Evolutionary conservation across 202 grass and related monocot species (phyloP).

Genomic region (Cymbopogon flexuosus): DNA sequence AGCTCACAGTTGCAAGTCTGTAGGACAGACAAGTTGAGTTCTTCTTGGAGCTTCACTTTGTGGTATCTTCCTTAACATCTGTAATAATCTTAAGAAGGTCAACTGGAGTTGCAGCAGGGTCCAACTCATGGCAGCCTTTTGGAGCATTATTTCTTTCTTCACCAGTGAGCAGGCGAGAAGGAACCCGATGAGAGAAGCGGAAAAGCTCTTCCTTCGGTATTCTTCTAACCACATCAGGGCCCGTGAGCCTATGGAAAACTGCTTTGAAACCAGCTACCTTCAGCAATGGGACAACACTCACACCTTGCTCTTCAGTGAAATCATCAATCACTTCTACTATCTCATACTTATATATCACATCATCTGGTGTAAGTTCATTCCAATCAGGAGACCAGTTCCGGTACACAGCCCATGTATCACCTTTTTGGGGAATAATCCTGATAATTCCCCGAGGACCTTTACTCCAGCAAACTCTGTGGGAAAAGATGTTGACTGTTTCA

Average conservation of each 20-base stretch:
- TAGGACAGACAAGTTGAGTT: not conserved
- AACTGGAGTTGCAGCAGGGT: constrained; percentile 83
- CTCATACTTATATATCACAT: constrained; percentile 87
- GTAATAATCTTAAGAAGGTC: constrained; percentile 79
- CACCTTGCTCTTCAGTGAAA: constrained; percentile 62
- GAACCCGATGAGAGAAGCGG: constrained; percentile 88
- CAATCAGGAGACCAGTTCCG: constrained; percentile 85
- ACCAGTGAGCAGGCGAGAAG: constrained; percentile 75
- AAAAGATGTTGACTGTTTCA: constrained; percentile 97
- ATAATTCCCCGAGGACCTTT: constrained; percentile 88
- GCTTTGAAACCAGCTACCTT: constrained; percentile 97
- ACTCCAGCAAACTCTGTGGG: constrained; percentile 85
- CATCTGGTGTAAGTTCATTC: constrained; percentile 92
- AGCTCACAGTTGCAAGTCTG: constrained; percentile 8
- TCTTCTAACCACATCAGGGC: constrained; percentile 52
- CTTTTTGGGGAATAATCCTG: constrained; percentile 82
- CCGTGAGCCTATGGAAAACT: constrained; percentile 75
- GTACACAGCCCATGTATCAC: constrained; percentile 94
- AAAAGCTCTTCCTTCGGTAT: constrained; percentile 88
- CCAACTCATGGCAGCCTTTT: constrained; percentile 89
- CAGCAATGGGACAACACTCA: constrained; percentile 67
- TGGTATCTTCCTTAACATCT: constrained; percentile 55
- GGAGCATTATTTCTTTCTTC: constrained; percentile 83
- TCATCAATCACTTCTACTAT: constrained; percentile 88
- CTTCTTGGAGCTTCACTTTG: constrained; percentile 12